Conservation (phyloP, 2,329 filamentous ascomycete genomes). For the Diplodia scrobiculata region DNA sequence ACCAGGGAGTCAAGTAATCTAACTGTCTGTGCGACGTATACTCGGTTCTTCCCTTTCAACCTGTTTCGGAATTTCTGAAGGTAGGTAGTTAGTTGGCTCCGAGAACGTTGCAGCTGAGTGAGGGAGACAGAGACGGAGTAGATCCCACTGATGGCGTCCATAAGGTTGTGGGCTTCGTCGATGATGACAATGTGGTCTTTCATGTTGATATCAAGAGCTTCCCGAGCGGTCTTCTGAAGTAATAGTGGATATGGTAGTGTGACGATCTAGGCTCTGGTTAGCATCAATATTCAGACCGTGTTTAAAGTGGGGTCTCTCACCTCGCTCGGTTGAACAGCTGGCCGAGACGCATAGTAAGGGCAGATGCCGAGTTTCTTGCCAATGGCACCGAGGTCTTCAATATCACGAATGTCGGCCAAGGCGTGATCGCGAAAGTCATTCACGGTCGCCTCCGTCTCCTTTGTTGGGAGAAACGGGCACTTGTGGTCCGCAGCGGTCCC, state of each 20-base stretch:
- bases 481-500: conserved; percentile 62
- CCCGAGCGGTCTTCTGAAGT: conserved; percentile 80
- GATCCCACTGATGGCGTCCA: conserved; percentile 88
- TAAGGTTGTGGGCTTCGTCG: conserved; percentile 96
- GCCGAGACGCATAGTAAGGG: conserved; percentile 92
- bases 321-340: conserved; percentile 78
- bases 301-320: conserved; percentile 40
- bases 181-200: conserved; percentile 91
- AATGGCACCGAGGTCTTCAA: conserved; percentile 81
- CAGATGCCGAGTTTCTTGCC: conserved; percentile 81
- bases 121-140: conserved; percentile 77
- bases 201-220: conserved; percentile 82
- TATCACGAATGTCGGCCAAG: conserved; percentile 83
- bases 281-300: no score
- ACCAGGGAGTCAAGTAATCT: conserved; percentile 78
- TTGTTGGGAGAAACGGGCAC: conserved; percentile 77
- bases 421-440: conserved; percentile 83
- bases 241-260: conserved; percentile 90
- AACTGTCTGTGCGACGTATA: conserved; percentile 86
- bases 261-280: conserved; percentile 61
- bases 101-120: conserved; percentile 69
- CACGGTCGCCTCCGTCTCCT: conserved; percentile 70
- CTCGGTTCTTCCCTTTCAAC: conserved; percentile 85
- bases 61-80: conserved; percentile 84
- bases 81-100: conserved; percentile 77